Conservation (phyloP, 257 asterid species). For the Solanum neorickii region DNA sequence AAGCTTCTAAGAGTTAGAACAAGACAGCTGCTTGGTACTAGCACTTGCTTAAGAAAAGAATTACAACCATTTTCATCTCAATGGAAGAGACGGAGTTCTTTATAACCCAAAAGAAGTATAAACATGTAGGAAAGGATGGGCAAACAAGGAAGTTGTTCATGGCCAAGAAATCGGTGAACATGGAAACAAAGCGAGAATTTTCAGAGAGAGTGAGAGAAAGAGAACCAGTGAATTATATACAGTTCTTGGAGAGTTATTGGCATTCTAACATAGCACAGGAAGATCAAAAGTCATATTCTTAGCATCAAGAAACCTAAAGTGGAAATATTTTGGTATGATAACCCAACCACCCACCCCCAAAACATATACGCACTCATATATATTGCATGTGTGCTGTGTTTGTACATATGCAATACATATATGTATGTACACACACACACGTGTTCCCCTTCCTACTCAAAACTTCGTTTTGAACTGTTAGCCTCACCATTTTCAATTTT, state of each 20-base stretch:
- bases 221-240: neutral
- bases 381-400: neutral
- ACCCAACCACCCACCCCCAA: neutral
- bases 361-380: neutral
- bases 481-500: neutral
- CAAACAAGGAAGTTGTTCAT: neutral
- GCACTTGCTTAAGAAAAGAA: neutral
- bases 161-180: neutral
- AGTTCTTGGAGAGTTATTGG: neutral
- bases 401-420: neutral
- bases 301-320: neutral
- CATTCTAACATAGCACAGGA: neutral
- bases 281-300: neutral
- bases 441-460: neutral
- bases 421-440: neutral
- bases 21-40: neutral
- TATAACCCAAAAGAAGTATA: neutral
- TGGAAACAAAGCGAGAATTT: neutral
- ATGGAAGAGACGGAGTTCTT: neutral
- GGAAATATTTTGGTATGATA: neutral
- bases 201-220: neutral
- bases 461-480: neutral
- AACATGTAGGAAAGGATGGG: neutral
- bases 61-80: neutral
- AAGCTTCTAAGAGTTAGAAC: neutral